A percentile compares a stretch with the other conserved stretches of the same genome.
Conservation (phyloP, 768 basidiomycete species). For the Mycena capillaripes region DNA sequence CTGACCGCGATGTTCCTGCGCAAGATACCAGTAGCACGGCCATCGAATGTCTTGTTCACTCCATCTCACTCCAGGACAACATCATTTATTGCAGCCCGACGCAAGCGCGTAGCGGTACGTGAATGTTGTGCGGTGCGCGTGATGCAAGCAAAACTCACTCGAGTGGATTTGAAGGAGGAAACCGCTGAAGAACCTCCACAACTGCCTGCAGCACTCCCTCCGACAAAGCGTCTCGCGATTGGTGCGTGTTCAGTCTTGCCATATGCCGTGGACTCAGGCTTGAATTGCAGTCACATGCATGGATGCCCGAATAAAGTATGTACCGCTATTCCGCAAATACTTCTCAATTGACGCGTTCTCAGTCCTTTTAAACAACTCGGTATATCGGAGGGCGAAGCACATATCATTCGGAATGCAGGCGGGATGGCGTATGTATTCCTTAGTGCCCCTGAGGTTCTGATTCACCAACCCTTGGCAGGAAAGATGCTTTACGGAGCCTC, state of each 20-base stretch:
- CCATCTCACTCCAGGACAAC: background rate
- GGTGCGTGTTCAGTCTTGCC: slow-evolving; percentile 39
- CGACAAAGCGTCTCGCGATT: slow-evolving; percentile 49
- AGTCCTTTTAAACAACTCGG: slow-evolving; percentile 73
- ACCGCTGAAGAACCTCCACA: background rate
- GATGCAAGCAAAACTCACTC: background rate
- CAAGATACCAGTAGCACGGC: background rate
- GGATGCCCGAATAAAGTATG: slow-evolving; percentile 80
- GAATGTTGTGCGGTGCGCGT: no score
- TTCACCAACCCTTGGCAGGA: slow-evolving; percentile 42
- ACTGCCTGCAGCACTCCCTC: slow-evolving; percentile 38
- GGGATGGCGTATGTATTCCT: slow-evolving; percentile 65
- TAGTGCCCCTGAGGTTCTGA: background rate
- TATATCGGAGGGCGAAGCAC: slow-evolving; percentile 76
- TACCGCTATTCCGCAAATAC: background rate
- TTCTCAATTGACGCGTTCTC: slow-evolving; percentile 2
- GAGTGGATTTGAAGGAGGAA: slow-evolving; percentile 11
- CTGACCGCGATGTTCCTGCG: slow-evolving; percentile 15
- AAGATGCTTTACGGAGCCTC: slow-evolving; percentile 75
- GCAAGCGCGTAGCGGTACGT: slow-evolving; percentile 1
- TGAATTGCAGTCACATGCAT: slow-evolving; percentile 51
- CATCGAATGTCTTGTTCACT: background rate
- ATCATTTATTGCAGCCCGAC: slow-evolving; percentile 6
- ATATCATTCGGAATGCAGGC: slow-evolving; percentile 83
- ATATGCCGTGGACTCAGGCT: background rate